A percentile compares a stretch with the other conserved stretches of the same genome.
These are phyloP conservation scores for Syzygium oleosum DNA, from an alignment of 345 rosid species.

Conservation along the genomic window DNA sequence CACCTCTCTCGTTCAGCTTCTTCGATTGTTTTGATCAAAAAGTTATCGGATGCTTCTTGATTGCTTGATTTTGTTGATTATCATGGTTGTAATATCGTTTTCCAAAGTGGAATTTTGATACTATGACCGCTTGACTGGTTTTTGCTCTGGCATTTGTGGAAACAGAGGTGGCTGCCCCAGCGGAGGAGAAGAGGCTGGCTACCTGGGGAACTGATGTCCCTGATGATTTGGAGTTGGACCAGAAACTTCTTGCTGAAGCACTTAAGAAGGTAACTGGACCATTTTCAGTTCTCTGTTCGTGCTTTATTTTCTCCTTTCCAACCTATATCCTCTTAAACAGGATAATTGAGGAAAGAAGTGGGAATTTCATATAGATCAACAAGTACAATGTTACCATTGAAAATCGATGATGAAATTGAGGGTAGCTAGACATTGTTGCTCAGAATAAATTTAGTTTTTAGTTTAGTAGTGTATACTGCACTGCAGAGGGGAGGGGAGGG, in stretches of 20 bases:
- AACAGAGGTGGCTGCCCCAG: constrained; percentile 29
- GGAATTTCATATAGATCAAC: not conserved
- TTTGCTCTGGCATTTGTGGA: not conserved
- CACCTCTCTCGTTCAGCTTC: not conserved
- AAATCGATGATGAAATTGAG: not conserved
- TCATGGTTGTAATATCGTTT: not conserved
- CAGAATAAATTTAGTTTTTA: not conserved
- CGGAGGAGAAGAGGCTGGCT: constrained; percentile 58
- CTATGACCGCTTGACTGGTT: not conserved
- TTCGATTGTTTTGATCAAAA: not conserved
- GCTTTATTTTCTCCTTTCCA: not conserved
- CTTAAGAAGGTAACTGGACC: constrained; percentile 43
- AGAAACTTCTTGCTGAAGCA: constrained; percentile 48
- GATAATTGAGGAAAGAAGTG: not conserved
- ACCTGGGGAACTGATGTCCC: constrained; percentile 78
- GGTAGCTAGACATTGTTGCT: not conserved
- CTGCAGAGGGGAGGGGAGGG: not conserved
- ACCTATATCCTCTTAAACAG: not conserved
- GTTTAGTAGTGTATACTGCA: not conserved
- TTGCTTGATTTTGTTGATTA: not conserved
- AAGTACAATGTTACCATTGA: not conserved
- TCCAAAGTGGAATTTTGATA: not conserved
- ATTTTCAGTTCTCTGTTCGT: not conserved
- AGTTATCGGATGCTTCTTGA: not conserved
- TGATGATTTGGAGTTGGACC: constrained; percentile 59